phyloP scores from a whole-genome alignment of 495 filamentous ascomycete species.

The Talaromyces thailandensis region DNA sequence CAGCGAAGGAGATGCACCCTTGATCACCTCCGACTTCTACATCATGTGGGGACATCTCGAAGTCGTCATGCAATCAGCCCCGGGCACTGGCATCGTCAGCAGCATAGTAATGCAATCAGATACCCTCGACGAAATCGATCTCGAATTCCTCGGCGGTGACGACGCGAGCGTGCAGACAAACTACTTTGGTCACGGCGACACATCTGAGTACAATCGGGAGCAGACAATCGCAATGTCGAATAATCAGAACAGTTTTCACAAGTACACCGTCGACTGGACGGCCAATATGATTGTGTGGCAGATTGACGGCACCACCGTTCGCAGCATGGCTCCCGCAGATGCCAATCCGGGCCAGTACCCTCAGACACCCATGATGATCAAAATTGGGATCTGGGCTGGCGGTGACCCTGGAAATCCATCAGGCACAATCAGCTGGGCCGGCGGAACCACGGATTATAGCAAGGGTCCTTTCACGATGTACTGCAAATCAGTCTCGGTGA shows the following conservation, averaged over 20 bases:
- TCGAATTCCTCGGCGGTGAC: slow-evolving; percentile 73
- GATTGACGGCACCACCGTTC: slow-evolving; percentile 60
- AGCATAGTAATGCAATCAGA: slow-evolving; percentile 78
- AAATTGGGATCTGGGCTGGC: slow-evolving; percentile 79
- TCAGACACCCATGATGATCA: slow-evolving; percentile 79
- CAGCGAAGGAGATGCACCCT: slow-evolving; percentile 72
- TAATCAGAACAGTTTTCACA: slow-evolving; percentile 56
- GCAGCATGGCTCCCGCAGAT: slow-evolving; percentile 55
- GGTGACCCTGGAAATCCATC: slow-evolving; percentile 56
- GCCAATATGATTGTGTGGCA: slow-evolving; percentile 59
- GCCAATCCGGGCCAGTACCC: slow-evolving; percentile 64
- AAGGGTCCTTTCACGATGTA: slow-evolving; percentile 79
- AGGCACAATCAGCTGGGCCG: slow-evolving; percentile 78
- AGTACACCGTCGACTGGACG: slow-evolving; percentile 82
- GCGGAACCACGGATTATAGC: slow-evolving; percentile 70
- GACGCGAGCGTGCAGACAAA: slow-evolving; percentile 59
- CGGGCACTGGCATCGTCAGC: slow-evolving; percentile 57
- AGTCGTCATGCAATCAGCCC: slow-evolving; percentile 48
- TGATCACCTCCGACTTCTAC: slow-evolving; percentile 66
- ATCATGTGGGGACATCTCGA: slow-evolving; percentile 64
- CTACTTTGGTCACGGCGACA: slow-evolving; percentile 80
- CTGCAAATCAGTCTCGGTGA: slow-evolving; percentile 64
- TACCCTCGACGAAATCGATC: slow-evolving; percentile 84
- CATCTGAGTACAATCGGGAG: slow-evolving; percentile 55
- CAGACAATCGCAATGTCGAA: slow-evolving; percentile 42